A percentile compares a stretch with the other conserved stretches of the same genome.
These are phyloP conservation scores for Tagetes erecta DNA, from an alignment of 129 eudicot species.

Conservation along the genomic window DNA sequence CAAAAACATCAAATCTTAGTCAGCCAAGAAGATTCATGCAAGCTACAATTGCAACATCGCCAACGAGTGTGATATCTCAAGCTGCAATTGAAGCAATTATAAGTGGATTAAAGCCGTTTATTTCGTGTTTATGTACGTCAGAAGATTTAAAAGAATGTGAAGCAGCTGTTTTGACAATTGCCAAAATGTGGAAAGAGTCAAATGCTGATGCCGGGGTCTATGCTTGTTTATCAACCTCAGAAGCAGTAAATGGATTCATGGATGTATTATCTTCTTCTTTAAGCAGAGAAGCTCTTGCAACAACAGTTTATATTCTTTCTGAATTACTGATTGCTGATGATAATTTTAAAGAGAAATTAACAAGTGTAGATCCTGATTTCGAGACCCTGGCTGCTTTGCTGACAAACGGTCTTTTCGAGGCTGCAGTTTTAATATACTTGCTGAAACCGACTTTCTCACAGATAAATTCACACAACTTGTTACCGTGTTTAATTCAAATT, in stretches of 20 bases:
- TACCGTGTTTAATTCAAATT: constrained; percentile 47
- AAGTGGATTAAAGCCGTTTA: constrained; percentile 58
- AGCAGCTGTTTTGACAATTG: constrained; percentile 52
- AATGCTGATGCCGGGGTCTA: constrained; percentile 56
- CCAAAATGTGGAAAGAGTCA: constrained; percentile 63
- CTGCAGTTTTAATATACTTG: constrained; percentile 61
- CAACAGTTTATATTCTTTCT: constrained; percentile 59
- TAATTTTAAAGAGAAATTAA: constrained; percentile 49
- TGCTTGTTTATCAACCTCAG: constrained; percentile 54
- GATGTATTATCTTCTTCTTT: constrained; percentile 75
- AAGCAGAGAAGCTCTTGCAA: constrained; percentile 57
- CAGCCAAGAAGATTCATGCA: constrained; percentile 53
- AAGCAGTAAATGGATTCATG: constrained; percentile 60
- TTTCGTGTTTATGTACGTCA: constrained; percentile 58
- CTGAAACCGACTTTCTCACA: constrained; percentile 70
- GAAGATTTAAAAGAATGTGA: constrained; percentile 79
- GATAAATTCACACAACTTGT: constrained; percentile 43
- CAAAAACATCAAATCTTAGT: constrained; percentile 37
- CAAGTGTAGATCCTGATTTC: constrained; percentile 58
- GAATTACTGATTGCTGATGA: constrained; percentile 63
- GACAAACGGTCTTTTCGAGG: constrained; percentile 68
- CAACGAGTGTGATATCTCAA: constrained; percentile 77
- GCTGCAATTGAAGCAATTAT: constrained; percentile 65
- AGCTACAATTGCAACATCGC: constrained; percentile 52
- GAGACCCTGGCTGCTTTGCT: constrained; percentile 64